A percentile compares a stretch with the other conserved stretches of the same genome.
phyloP scores from a whole-genome alignment of 129 eudicot species.

The sunflower (Helianthus annuus) region DNA sequence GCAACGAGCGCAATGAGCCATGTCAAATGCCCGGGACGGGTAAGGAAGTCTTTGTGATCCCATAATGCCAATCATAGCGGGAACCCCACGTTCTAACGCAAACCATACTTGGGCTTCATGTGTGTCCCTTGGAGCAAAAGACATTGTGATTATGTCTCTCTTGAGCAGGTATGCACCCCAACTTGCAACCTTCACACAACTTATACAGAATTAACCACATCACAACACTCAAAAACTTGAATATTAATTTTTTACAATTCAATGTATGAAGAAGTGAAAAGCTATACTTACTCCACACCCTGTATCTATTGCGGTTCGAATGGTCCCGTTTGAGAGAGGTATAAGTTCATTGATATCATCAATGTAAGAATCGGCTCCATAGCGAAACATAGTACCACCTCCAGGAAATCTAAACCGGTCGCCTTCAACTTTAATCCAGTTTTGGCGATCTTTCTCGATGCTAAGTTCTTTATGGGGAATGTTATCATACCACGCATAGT shows the following conservation, averaged over 20 bases:
- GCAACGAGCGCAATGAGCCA: constrained; percentile 99
- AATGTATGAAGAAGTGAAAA: neutral
- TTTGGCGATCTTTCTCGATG: constrained; percentile 84
- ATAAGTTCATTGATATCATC: constrained; percentile 79
- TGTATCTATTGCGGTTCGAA: constrained; percentile 90
- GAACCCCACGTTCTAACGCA: constrained; percentile 96
- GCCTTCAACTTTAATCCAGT: constrained; percentile 96
- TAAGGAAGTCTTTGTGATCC: constrained; percentile 91
- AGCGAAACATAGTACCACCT: constrained; percentile 96
- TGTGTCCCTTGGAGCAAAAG: constrained; percentile 98
- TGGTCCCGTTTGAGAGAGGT: constrained; percentile 73
- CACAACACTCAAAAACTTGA: constrained; percentile 3
- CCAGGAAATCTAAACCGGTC: constrained; percentile 91
- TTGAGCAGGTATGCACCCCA: constrained; percentile 92
- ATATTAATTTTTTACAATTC: neutral
- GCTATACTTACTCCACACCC: constrained; percentile 93
- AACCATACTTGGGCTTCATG: constrained; percentile 99
- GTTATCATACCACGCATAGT: constrained; percentile 81
- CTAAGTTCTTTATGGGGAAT: constrained; percentile 98
- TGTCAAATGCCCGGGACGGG: constrained; percentile 92
- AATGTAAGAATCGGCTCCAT: constrained; percentile 95
- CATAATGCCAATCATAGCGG: constrained; percentile 88
- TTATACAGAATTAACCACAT: neutral
- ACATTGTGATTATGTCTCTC: constrained; percentile 88
- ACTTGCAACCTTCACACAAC: constrained; percentile 80